A percentile compares a stretch with the other conserved stretches of the same genome.
phyloP scores from a whole-genome alignment of 176 grass and related monocot genomes.

The Phoenix roebelenii region DNA sequence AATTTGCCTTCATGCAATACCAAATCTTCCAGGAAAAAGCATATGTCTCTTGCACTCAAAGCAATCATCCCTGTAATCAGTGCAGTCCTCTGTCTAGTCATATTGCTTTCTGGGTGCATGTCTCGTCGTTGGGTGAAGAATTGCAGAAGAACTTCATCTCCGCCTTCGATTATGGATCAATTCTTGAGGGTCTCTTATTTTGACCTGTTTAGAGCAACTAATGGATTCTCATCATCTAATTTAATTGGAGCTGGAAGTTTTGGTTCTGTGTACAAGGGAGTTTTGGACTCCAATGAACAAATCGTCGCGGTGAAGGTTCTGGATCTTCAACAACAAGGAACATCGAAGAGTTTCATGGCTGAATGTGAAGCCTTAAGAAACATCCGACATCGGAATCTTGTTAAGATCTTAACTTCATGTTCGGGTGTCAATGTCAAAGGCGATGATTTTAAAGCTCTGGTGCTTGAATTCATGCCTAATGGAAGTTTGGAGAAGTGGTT shows the following conservation, averaged over 20 bases:
- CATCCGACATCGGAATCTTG: slow-evolving; percentile 42
- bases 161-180: not conserved
- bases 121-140: slow-evolving; percentile 9
- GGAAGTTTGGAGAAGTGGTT: slow-evolving; percentile 45
- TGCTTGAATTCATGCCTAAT: slow-evolving; percentile 44
- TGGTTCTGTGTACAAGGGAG: slow-evolving; percentile 41
- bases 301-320: slow-evolving; percentile 43
- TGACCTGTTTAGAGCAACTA: slow-evolving; percentile 32
- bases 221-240: slow-evolving; percentile 31
- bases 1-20: not conserved
- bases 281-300: not conserved
- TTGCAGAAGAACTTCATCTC: not conserved
- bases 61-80: slow-evolving; percentile 22
- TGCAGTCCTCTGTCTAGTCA: not conserved
- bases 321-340: slow-evolving; percentile 21
- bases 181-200: slow-evolving; percentile 31
- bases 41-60: too few relatives aligned
- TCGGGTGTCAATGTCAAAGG: slow-evolving; percentile 19
- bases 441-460: slow-evolving; percentile 54
- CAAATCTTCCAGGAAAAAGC: not conserved
- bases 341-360: slow-evolving; percentile 33
- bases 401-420: slow-evolving; percentile 29
- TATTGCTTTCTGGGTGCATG: not conserved
- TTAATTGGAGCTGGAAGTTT: slow-evolving; percentile 36
- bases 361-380: slow-evolving; percentile 48